Conservation (phyloP, 176 grass and related monocot genomes). For the Eremochloa ophiuroides region DNA sequence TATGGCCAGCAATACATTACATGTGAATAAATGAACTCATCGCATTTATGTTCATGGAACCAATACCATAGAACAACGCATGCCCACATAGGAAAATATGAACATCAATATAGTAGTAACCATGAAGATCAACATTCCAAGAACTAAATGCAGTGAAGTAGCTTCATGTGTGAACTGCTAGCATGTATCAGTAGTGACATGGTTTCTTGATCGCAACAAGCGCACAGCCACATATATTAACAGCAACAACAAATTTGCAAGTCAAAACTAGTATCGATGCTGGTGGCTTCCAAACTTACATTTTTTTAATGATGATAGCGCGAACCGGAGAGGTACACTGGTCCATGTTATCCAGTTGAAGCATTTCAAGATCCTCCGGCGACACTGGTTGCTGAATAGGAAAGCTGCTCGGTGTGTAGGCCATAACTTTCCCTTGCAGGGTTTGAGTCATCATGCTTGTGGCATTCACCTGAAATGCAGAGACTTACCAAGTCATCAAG, state of each 20-base stretch:
- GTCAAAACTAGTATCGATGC: not conserved
- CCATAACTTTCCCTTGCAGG: constrained; percentile 29
- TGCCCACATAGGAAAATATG: not conserved
- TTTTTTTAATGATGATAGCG: not conserved
- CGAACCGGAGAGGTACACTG: constrained; percentile 8
- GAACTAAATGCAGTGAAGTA: not conserved
- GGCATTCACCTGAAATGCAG: constrained; percentile 19
- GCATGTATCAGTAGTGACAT: not conserved
- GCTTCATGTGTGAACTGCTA: not conserved
- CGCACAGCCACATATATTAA: not conserved
- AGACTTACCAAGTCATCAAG: not conserved
- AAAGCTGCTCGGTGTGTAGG: constrained; percentile 7
- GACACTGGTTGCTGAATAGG: not conserved
- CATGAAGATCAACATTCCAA: not conserved
- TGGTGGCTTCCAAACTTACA: constrained; percentile 25
- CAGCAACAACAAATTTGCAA: not conserved
- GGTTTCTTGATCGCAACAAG: not conserved
- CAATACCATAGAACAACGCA: not conserved
- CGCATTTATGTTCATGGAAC: not conserved
- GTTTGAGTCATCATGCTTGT: constrained; percentile 39
- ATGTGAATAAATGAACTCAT: not conserved
- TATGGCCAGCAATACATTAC: not conserved
- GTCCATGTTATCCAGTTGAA: constrained; percentile 35
- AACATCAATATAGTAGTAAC: not conserved
- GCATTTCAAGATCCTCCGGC: not conserved